A percentile compares a stretch with the other conserved stretches of the same genome.
Conservation (phyloP, 768 basidiomycete genomes). For the Trametes elegans region DNA sequence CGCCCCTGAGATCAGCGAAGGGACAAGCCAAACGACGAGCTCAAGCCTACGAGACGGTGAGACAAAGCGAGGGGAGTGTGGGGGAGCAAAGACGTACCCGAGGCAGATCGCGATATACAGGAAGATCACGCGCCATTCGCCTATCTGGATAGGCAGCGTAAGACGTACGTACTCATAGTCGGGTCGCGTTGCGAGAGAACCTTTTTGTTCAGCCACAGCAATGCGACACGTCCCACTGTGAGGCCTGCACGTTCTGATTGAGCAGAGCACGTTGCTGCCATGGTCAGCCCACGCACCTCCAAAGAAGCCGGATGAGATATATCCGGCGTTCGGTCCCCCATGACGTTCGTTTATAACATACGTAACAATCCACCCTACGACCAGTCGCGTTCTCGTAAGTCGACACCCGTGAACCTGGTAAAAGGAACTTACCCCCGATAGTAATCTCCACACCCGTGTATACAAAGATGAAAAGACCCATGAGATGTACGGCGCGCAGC, state of each 20-base stretch:
- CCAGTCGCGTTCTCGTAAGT: background rate
- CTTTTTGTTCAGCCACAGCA: constrained; percentile 49
- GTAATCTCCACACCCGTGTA: constrained; percentile 44
- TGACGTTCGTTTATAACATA: constrained; percentile 39
- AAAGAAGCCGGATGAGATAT: constrained; percentile 43
- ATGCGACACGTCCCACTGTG: constrained; percentile 49
- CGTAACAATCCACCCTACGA: constrained; percentile 46
- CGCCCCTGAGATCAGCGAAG: constrained; percentile 51
- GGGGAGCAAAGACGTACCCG: constrained; percentile 29
- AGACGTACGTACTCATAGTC: background rate
- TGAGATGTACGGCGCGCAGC: constrained; percentile 38
- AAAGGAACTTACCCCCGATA: constrained; percentile 34
- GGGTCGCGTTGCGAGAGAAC: constrained; percentile 20
- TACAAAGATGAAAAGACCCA: constrained; percentile 43
- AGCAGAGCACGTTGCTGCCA: background rate
- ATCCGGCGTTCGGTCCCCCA: constrained; percentile 38
- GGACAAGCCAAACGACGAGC: constrained; percentile 57
- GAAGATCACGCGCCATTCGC: constrained; percentile 37
- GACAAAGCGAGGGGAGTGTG: constrained; percentile 17
- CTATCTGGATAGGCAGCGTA: constrained; percentile 28
- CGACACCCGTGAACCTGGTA: background rate
- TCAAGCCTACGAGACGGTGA: constrained; percentile 41
- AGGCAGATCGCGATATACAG: constrained; percentile 37
- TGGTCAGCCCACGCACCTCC: constrained; percentile 31
- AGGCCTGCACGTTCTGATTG: constrained; percentile 32